Conservation (phyloP, 371 early-diverging fungal species). For the Dipsacomyces acuminosporus region DNA sequence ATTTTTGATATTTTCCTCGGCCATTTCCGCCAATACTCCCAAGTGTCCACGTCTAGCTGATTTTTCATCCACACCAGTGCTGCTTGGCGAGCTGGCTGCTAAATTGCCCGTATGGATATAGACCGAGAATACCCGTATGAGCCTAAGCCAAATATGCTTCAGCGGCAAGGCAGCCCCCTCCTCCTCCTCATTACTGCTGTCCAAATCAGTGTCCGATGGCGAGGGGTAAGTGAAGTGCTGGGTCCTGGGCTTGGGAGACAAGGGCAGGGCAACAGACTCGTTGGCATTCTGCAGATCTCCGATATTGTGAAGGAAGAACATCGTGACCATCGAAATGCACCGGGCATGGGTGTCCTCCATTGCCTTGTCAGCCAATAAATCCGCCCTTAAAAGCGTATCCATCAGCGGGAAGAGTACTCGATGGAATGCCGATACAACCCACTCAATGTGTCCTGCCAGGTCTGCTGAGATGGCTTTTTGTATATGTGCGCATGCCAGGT, state of each 20-base stretch:
- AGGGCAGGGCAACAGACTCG: neutral
- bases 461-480: conserved; percentile 28
- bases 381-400: conserved; percentile 56
- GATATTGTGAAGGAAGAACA: conserved; percentile 46
- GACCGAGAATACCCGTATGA: conserved; percentile 27
- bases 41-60: conserved; percentile 16
- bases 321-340: conserved; percentile 43
- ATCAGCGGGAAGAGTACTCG: conserved; percentile 62
- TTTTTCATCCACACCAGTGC: neutral
- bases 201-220: neutral
- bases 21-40: conserved; percentile 46
- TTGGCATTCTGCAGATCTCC: conserved; percentile 10
- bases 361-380: conserved; percentile 44
- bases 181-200: neutral
- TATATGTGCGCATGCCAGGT: conserved; percentile 33
- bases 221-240: neutral
- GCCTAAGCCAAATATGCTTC: conserved; percentile 39
- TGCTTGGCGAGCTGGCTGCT: conserved; percentile 6
- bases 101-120: conserved; percentile 39
- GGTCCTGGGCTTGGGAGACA: neutral
- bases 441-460: conserved; percentile 6
- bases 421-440: conserved; percentile 48
- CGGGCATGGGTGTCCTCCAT: conserved; percentile 50
- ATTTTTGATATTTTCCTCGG: conserved; percentile 47
- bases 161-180: conserved; percentile 12